Base-by-base conservation (phyloP, 805 yeast species). In the Wickerhamomyces xylosicus region DNA sequence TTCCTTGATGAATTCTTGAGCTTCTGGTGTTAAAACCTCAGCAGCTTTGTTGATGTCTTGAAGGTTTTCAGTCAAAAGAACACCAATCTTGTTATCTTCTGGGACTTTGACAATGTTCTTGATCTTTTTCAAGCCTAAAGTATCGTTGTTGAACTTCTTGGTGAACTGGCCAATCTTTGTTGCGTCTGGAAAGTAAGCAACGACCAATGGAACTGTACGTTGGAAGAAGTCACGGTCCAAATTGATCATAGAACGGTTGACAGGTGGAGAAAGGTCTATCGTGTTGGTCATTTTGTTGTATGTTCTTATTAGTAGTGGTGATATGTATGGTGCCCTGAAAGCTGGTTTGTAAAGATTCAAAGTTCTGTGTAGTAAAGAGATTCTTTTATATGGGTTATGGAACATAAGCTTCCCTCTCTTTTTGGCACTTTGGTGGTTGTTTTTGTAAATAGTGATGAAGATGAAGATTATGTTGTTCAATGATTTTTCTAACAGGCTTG, bases 131-230 rank as follows among this genome's bases (percentile, higher is more conserved):
- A 84, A 51, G 44, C 74, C 72, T 21, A 90, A 60, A n/a, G 85
- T 64, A 47, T 81, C 92, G 9, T 59, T 52, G 37, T 71, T 68
- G 53, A 73, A 71, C 3, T 58, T 48, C 50, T 77, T 80, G n/a
- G 78, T 71, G 54, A 87, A 79, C 3, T 51, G 50, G 7, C 55
- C 54, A 8, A 54, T 48, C 46, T 63, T 52, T 43, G 71, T 62
- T 1, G 90, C 85, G 39, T 87, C 77, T 4, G 79, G 77, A 50
- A 90, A 75, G 37, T 65, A 61, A 0, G 89, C 86, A 20, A 78
- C 81, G 47, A 84, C 73, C 17, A 86, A 61, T 1, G 74, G 70
- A 13, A 84, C 61, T n/a, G 65, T 60, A 14, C 66, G 67, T 6
- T 62, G 52, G 62, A 90, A 90, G 47, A 75, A 71, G 1, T 72